phyloP scores from a whole-genome alignment of 2,329 filamentous ascomycete genomes.

The Lasiodiplodia hormozganensis region DNA sequence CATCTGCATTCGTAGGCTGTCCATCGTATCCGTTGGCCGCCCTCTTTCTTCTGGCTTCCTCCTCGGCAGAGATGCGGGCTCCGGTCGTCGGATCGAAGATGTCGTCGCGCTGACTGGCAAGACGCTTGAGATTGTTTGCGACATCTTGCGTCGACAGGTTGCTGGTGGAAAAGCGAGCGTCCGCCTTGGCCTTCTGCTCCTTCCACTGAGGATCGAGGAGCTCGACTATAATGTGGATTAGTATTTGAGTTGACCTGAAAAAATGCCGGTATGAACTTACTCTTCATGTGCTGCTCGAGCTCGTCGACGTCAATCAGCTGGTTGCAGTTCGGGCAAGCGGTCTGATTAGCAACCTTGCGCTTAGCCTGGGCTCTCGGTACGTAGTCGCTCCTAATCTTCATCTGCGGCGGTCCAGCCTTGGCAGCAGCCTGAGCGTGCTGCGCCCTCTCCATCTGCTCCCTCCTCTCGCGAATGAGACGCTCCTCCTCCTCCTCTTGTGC shows the following conservation, averaged over 20 bases:
- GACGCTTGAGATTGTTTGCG: conserved; percentile 92
- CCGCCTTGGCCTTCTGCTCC: conserved; percentile 89
- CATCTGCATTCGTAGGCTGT: conserved; percentile 66
- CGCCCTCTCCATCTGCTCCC: conserved; percentile 64
- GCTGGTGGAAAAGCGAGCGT: conserved; percentile 82
- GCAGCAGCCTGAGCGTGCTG: conserved; percentile 82
- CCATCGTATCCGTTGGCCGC: conserved; percentile 71
- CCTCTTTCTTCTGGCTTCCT: conserved; percentile 74
- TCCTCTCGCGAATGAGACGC: conserved; percentile 46
- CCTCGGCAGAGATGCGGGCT: conserved; percentile 71
- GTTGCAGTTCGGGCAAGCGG: conserved; percentile 90
- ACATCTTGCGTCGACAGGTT: conserved; percentile 88
- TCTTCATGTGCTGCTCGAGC: conserved; percentile 90
- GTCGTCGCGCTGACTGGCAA: conserved; percentile 86
- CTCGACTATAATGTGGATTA: conserved; percentile 66
- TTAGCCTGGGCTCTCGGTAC: conserved; percentile 82
- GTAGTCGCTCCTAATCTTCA: conserved; percentile 94
- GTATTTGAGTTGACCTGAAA: conserved; percentile 30
- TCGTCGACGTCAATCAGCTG: conserved; percentile 88
- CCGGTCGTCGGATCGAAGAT: conserved; percentile 80
- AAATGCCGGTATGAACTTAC: conserved; percentile 51
- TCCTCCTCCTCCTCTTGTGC: conserved; percentile 49
- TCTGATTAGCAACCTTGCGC: conserved; percentile 69
- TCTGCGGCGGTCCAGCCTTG: conserved; percentile 69
- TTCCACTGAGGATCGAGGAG: conserved; percentile 94